Evolutionary conservation across 1,139 yeast genomes (phyloP), one percentile per base, ranked within the genome.

Genomic region (Nakaseomyces nivariensis): DNA sequence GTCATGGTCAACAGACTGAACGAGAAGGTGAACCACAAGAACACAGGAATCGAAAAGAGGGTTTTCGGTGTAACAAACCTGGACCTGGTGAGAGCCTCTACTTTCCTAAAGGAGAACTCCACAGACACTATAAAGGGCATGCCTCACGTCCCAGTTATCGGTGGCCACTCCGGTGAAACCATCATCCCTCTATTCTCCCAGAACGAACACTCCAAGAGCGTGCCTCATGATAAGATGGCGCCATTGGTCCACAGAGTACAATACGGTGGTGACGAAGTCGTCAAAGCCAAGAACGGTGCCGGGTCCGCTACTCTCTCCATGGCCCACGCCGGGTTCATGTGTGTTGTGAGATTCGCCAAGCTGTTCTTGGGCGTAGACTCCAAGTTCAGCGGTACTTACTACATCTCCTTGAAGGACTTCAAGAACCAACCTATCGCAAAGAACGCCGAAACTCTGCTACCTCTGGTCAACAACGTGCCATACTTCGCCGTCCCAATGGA

Each of bases 231-330:
- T 57, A 73, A 76, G 62, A 76, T 82, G 64, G 86, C 81, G 66
- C 77, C 80, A 52, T 77, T 89, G 62, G 77, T 87, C 64, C 79
- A 86, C 76, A 82, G 96, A 72, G 88, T 89, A 67, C 97, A 89
- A 73, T 88, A 83, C 67, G 97, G 97, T 67, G 97, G 97, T 72
- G 97, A 90, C 67, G 97, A 90, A 74, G 95, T 90, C 60, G 97
- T 90, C 61, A 76, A 85, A 72, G 97, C 97, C 62, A 90, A 90
- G 76, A 84, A 87, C 67, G 97, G 97, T 64, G 81, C 84, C 56
- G 97, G 97, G 52, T 86, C 96, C 48, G 96, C 96, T 56, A 90
- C 97, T 48, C 76, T 90, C 59, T 86, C 96, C 51, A 90, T 90
- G 97, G 97, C 97, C 48, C 92, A 88, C 68, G 96, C 97, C 48